Conservation (phyloP, 768 basidiomycete genomes). For the Cyclocybe aegerita region DNA sequence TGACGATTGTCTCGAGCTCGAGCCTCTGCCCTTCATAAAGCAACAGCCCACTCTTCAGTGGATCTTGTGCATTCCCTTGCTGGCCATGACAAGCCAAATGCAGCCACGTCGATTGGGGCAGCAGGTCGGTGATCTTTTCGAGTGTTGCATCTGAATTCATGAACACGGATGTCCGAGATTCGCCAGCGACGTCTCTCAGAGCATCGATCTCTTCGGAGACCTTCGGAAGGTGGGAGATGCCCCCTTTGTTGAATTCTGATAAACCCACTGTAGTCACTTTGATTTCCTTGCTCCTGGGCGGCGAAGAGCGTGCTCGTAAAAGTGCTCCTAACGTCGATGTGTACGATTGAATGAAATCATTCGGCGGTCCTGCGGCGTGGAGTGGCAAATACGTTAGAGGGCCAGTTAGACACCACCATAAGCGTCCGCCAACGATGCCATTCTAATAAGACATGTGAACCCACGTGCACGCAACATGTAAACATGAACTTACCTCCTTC, state of each 20-base stretch:
- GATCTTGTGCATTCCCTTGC: constrained; percentile 24
- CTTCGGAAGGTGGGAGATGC: constrained; percentile 8
- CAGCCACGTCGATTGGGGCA: constrained; percentile 19
- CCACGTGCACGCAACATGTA: not conserved
- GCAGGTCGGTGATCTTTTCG: constrained; percentile 2
- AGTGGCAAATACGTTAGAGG: constrained; percentile 13
- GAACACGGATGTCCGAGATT: not conserved
- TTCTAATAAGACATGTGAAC: constrained; percentile 4
- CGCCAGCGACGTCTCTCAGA: constrained; percentile 4
- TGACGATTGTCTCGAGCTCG: constrained; percentile 20
- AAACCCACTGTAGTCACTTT: constrained; percentile 2
- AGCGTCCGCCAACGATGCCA: constrained; percentile 7
- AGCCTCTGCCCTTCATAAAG: constrained; percentile 18
- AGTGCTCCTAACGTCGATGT: constrained; percentile 12
- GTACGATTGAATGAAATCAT: constrained; percentile 12
- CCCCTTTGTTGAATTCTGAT: not conserved
- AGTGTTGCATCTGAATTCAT: constrained; percentile 9
- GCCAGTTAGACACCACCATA: constrained; percentile 19
- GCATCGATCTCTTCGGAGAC: constrained; percentile 12
- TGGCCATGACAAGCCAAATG: constrained; percentile 41
- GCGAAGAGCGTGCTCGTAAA: constrained; percentile 7
- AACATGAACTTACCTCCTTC: constrained; percentile 4
- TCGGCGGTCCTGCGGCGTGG: constrained; percentile 16
- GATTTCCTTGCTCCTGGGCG: not conserved
- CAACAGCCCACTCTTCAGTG: constrained; percentile 16